A percentile compares a stretch with the other conserved stretches of the same genome.
Evolutionary conservation across 2,329 filamentous ascomycete species (phyloP).

Genomic region (Calcarisporium arbuscula): DNA sequence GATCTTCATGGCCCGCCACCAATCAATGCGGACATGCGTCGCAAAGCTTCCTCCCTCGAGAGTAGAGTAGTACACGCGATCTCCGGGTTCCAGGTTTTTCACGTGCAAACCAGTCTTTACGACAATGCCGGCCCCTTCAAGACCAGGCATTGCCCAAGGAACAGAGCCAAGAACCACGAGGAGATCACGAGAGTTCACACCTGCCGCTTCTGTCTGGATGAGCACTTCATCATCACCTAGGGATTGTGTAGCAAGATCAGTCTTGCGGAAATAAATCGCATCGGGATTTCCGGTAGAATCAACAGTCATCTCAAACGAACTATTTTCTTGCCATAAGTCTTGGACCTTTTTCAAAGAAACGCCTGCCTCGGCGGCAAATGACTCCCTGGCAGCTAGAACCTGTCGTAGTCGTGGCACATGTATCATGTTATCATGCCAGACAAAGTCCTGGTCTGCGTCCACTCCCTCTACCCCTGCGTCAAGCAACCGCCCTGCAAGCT

Average conservation of each 20-base stretch:
- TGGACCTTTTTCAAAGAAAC: conserved; percentile 14
- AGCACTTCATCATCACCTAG: conserved; percentile 14
- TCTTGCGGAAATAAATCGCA: conserved; percentile 16
- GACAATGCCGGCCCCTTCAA: conserved; percentile 19
- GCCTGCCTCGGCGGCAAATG: conserved; percentile 8
- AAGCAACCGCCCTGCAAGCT: conserved; percentile 1
- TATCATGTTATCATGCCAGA: conserved; percentile 8
- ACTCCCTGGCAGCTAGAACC: conserved; percentile 6
- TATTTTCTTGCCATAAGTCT: conserved; percentile 13
- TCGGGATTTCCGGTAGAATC: conserved; percentile 17
- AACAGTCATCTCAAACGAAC: conserved; percentile 17
- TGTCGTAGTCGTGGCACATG: conserved; percentile 9
- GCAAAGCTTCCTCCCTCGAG: conserved; percentile 12
- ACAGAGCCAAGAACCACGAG: conserved; percentile 15
- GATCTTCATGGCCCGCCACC: conserved; percentile 9
- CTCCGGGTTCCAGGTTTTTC: conserved; percentile 11
- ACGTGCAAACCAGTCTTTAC: conserved; percentile 11
- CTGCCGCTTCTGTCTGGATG: conserved; percentile 12
- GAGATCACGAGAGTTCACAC: conserved; percentile 16
- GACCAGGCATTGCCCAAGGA: conserved; percentile 15
- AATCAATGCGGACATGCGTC: conserved; percentile 12
- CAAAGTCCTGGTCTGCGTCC: conserved; percentile 10
- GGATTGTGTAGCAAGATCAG: conserved; percentile 4
- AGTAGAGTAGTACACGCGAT: conserved; percentile 12
- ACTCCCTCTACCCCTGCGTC: conserved; percentile 1